These are phyloP conservation scores for Lipomyces oligophaga DNA, from an alignment of 805 yeast species.

Conservation along the genomic window DNA sequence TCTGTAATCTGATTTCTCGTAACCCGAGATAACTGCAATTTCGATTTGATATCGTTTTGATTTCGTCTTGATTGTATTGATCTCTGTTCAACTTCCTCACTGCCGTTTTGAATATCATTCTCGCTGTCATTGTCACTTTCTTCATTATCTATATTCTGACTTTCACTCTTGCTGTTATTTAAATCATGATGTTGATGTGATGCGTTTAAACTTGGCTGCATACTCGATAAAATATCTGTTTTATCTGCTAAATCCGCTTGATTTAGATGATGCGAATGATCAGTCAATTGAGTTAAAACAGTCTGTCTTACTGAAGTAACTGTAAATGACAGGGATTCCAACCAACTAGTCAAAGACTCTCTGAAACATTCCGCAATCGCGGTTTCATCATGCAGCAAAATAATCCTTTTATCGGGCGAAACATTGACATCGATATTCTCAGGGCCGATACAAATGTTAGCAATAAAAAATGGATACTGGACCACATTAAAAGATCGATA, in stretches of 20 bases:
- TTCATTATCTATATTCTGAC: not conserved
- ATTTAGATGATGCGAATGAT: too few relatives aligned
- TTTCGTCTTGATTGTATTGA: not conserved
- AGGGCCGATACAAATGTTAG: conserved; percentile 46
- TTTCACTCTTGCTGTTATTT: not conserved
- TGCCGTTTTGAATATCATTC: not conserved
- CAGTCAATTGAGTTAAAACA: too few relatives aligned
- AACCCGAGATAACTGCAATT: too few relatives aligned
- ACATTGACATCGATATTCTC: conserved; percentile 68
- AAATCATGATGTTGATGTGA: not conserved
- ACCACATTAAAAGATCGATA: conserved; percentile 67
- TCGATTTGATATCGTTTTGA: too few relatives aligned
- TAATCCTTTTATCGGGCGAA: conserved; percentile 82
- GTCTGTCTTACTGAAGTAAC: not conserved
- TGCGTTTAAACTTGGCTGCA: too few relatives aligned
- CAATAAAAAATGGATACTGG: conserved; percentile 67
- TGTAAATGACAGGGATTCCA: not conserved
- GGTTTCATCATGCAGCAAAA: conserved; percentile 64
- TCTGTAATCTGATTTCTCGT: too few relatives aligned
- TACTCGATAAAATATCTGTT: too few relatives aligned
- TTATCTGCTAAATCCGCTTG: too few relatives aligned
- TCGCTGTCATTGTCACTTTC: not conserved
- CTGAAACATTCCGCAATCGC: conserved; percentile 40
- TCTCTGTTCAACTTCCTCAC: not conserved
- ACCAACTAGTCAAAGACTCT: not conserved